These are phyloP conservation scores for Psilocybe cyanescens DNA, from an alignment of 768 basidiomycete species.

Conservation along the genomic window DNA sequence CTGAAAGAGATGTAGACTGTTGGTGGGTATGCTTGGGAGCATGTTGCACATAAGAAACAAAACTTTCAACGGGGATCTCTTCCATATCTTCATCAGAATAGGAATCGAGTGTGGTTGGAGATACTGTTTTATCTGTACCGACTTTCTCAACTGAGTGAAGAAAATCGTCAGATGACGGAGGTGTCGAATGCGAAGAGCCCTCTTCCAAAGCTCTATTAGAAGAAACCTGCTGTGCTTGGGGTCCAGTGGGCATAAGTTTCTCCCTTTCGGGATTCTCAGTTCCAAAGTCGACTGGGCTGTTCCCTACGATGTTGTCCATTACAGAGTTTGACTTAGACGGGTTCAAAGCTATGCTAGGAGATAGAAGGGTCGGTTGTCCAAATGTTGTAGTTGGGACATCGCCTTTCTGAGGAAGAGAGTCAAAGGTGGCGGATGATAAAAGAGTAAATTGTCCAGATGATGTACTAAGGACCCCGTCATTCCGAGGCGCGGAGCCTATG, in stretches of 20 bases:
- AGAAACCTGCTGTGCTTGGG: no score
- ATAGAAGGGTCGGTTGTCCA: background rate
- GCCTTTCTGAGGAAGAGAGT: background rate
- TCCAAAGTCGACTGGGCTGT: no score
- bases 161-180: background rate
- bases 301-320: slow-evolving; percentile 23
- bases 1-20: background rate
- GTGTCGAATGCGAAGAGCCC: background rate
- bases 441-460: background rate
- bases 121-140: no score
- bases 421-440: background rate
- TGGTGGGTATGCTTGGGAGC: background rate
- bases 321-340: background rate
- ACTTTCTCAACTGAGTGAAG: background rate
- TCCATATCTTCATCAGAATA: slow-evolving; percentile 37
- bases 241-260: no score
- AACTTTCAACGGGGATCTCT: slow-evolving; percentile 28
- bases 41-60: background rate
- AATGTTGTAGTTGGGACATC: background rate
- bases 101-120: background rate
- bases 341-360: background rate
- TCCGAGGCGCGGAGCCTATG: background rate
- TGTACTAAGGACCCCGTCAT: background rate
- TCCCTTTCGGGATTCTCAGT: no score
- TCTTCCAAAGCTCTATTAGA: no score